Percentiles rank a stretch among this genome's conserved stretches.
Conservation (phyloP, 2,329 filamentous ascomycete genomes). For the Cryphonectria naterciae region DNA sequence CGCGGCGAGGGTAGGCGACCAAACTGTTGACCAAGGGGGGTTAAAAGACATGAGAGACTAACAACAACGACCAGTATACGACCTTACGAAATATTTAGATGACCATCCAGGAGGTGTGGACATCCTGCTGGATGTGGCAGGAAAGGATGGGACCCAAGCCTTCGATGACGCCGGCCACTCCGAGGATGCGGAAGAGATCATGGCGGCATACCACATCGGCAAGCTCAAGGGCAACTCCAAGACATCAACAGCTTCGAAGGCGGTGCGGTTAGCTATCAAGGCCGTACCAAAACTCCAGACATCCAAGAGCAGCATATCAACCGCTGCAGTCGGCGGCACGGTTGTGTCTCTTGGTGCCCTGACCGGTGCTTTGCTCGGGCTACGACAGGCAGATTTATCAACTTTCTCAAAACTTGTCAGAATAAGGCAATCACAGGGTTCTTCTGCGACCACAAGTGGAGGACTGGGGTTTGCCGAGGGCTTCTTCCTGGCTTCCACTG, state of each 20-base stretch:
- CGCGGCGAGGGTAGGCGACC: conserved; percentile 55
- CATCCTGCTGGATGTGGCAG: conserved; percentile 75
- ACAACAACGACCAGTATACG: conserved; percentile 51
- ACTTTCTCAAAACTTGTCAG: conserved; percentile 30
- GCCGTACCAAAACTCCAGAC: conserved; percentile 14
- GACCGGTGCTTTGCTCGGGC: conserved; percentile 18
- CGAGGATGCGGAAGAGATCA: conserved; percentile 56
- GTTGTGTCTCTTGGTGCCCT: conserved; percentile 24
- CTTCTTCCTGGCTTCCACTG: conserved; percentile 41
- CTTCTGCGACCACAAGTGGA: conserved; percentile 22
- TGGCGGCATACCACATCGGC: conserved; percentile 44
- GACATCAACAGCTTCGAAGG: conserved; percentile 11
- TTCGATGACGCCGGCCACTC: conserved; percentile 87
- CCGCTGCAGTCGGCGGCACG: conserved; percentile 18
- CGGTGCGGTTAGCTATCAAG: conserved; percentile 22
- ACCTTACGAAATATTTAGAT: conserved; percentile 59
- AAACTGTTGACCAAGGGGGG: background rate
- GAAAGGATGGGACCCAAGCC: conserved; percentile 76
- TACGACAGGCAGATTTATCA: conserved; percentile 27
- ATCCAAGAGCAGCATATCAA: conserved; percentile 11
- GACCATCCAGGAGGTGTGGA: conserved; percentile 77
- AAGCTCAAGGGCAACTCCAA: conserved; percentile 40
- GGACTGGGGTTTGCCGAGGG: conserved; percentile 43
- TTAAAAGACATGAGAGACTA: background rate
- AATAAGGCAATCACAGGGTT: background rate